Evolutionary conservation across 768 basidiomycete species (phyloP), one percentile per base, ranked within the genome.

Genomic region (Hydnomerulius pinastri): DNA sequence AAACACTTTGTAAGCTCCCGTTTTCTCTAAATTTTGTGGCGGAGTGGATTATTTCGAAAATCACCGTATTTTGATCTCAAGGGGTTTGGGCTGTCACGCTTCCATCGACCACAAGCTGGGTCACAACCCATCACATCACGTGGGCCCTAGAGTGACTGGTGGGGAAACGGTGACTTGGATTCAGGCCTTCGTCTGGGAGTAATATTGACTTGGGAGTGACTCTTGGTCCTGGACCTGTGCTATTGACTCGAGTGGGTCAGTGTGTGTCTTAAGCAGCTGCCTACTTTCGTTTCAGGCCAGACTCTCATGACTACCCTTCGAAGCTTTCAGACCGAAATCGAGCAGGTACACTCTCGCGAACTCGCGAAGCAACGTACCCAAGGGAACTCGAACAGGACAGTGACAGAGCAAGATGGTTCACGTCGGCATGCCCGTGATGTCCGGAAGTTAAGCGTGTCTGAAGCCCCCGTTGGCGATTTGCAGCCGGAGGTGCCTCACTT

Each of bases 261-360:
- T 66, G 64, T 48, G 32, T 41, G 32, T 39, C 55, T 37, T 44
- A 43, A 37, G 33, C 39, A 47, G 29, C 36, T 32, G 2, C 46
- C 40, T 27, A 32, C 7, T 36, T 28, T 41, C 33, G 48, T 43
- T 25, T 29, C 32, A 43, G 43, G 21, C 24, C 38, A 43, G 30
- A 43, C 25, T 32, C 50, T 41, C 41, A 72, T 73, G 71, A 60
- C 69, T 32, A 55, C 67, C 17, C 56, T 73, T 42, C 63, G 60
- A 32, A 66, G 51, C 53, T 73, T 73, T 57, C 89, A 92, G 67
- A 77, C 70, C 59, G 87, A 90, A 69, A 92, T 91, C 53, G 84
- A 90, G 54, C 81, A 87, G 56, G 86, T 90, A 60, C 81, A 83
- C 50, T 74, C 78, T 57, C 80, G 84, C 43, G 87, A 90, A 68